A percentile compares a stretch with the other conserved stretches of the same genome.
Evolutionary conservation across 2,329 filamentous ascomycete genomes (phyloP).

Genomic region (Leptographium flavum): DNA sequence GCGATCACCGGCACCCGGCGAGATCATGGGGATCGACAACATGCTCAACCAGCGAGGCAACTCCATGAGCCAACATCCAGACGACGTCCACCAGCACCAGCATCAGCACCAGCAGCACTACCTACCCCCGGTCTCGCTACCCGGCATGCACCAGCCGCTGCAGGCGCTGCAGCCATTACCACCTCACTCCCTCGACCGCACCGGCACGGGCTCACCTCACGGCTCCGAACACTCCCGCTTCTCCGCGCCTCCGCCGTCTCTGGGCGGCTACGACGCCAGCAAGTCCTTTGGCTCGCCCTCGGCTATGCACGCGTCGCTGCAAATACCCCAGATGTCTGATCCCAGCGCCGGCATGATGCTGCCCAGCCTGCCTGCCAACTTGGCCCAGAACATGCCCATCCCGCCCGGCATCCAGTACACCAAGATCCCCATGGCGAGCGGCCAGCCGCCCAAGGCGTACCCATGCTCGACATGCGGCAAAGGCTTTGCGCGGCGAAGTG

Average conservation of each 20-base stretch:
- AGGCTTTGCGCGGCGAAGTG: constrained; percentile 83
- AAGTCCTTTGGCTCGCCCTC: constrained; percentile 38
- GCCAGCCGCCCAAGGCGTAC: constrained; percentile 47
- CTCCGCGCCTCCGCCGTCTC: constrained; percentile 26
- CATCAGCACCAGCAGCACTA: constrained; percentile 6
- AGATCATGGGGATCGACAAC: constrained; percentile 38
- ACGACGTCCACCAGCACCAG: constrained; percentile 2
- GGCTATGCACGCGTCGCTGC: constrained; percentile 32
- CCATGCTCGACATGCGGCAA: constrained; percentile 83
- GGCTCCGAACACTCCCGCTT: constrained; percentile 45
- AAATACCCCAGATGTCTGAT: constrained; percentile 31
- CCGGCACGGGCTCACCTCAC: constrained; percentile 42
- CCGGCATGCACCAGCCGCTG: constrained; percentile 10
- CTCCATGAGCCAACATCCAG: constrained; percentile 17
- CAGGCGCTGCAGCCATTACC: constrained; percentile 10
- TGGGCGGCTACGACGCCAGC: constrained; percentile 26
- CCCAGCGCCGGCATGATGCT: constrained; percentile 29
- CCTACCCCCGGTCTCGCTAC: constrained; percentile 9
- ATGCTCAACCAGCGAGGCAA: constrained; percentile 35
- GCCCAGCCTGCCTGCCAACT: constrained; percentile 22
- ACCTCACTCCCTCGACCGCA: constrained; percentile 31
- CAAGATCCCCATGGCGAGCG: constrained; percentile 9
- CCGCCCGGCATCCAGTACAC: constrained; percentile 14
- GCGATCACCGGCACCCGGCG: constrained; percentile 29
- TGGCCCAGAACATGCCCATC: constrained; percentile 13